Percentiles rank a stretch among this genome's conserved stretches.
These are phyloP conservation scores for Fragosphaeria purpurea DNA, from an alignment of 2,329 filamentous ascomycete species.

Conservation along the genomic window DNA sequence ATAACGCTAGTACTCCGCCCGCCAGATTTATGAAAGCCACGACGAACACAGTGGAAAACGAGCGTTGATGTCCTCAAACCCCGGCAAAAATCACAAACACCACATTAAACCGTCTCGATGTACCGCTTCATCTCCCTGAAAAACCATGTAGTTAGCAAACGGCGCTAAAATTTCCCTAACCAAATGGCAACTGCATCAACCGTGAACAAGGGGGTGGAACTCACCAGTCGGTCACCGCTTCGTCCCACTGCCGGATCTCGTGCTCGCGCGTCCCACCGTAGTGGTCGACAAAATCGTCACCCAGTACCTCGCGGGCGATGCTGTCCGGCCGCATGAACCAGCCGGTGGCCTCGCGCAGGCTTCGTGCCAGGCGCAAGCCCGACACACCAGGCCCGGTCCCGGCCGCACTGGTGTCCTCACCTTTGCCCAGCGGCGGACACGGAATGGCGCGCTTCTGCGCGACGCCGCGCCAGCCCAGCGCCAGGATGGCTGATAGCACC, in stretches of 20 bases:
- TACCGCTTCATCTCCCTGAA: slow-evolving; percentile 66
- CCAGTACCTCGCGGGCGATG: slow-evolving; percentile 86
- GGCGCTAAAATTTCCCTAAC: too few species aligned
- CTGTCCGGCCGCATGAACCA: slow-evolving; percentile 69
- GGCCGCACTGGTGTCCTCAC: slow-evolving; percentile 66
- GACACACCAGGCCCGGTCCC: slow-evolving; percentile 39
- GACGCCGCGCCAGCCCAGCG: slow-evolving; percentile 80
- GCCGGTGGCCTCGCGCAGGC: slow-evolving; percentile 70
- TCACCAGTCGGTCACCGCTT: slow-evolving; percentile 94
- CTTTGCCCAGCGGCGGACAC: slow-evolving; percentile 73
- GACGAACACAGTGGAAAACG: too few species aligned
- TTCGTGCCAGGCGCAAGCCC: slow-evolving; percentile 73
- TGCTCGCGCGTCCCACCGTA: slow-evolving; percentile 88
- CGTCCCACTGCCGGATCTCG: slow-evolving; percentile 83
- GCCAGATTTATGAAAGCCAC: too few species aligned
- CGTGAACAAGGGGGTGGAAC: slow-evolving; percentile 24
- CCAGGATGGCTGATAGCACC: slow-evolving; percentile 78
- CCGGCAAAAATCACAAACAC: too few species aligned
- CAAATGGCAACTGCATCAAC: neutral
- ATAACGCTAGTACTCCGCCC: too few species aligned
- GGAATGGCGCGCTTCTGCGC: slow-evolving; percentile 83
- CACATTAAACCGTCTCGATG: slow-evolving; percentile 55
- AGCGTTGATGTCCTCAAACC: too few species aligned
- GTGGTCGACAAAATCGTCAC: slow-evolving; percentile 92
- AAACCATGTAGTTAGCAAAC: neutral